Evolutionary conservation across 108 stramenopile species (phyloP).

Genomic region (Fistulifera pelliculosa): DNA sequence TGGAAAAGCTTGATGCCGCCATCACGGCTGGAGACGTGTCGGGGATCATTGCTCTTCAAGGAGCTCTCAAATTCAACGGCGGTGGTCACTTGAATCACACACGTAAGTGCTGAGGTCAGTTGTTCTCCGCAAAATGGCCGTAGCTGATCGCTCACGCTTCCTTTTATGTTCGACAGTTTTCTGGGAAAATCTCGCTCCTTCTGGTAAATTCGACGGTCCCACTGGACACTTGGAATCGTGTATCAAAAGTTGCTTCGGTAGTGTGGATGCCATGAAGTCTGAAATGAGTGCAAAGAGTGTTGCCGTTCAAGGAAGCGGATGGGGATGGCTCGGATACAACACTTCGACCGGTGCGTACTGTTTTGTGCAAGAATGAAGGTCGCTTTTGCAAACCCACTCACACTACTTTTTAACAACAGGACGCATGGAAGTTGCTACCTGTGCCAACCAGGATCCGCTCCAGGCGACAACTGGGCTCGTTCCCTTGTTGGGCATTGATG

Average conservation of each 20-base stretch:
- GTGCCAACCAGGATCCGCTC: slow-evolving; percentile 96
- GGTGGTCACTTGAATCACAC: slow-evolving; percentile 97
- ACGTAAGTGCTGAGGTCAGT: slow-evolving; percentile 1
- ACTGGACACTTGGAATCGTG: slow-evolving; percentile 49
- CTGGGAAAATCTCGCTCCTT: slow-evolving; percentile 22
- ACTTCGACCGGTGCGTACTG: neutral
- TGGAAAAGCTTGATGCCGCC: slow-evolving; percentile 84
- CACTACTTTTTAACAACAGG: slow-evolving; percentile 6
- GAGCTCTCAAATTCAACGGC: slow-evolving; percentile 96
- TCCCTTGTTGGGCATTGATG: slow-evolving; percentile 96
- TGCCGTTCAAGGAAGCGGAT: slow-evolving; percentile 96
- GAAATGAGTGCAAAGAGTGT: slow-evolving; percentile 68
- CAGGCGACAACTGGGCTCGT: slow-evolving; percentile 95
- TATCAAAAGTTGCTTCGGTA: slow-evolving; percentile 78
- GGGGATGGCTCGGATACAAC: slow-evolving; percentile 98
- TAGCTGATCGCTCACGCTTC: no score
- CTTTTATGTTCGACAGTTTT: neutral
- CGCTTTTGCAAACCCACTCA: neutral
- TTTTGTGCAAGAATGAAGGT: no score
- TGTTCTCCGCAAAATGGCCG: slow-evolving; percentile 14
- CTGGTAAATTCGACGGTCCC: slow-evolving; percentile 20
- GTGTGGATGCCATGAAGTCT: slow-evolving; percentile 72
- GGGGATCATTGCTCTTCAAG: slow-evolving; percentile 59
- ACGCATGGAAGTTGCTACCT: slow-evolving; percentile 74
- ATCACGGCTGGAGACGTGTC: slow-evolving; percentile 65